Conservation (phyloP, 176 grass and related monocot genomes). For the Pontederia paniculata region DNA sequence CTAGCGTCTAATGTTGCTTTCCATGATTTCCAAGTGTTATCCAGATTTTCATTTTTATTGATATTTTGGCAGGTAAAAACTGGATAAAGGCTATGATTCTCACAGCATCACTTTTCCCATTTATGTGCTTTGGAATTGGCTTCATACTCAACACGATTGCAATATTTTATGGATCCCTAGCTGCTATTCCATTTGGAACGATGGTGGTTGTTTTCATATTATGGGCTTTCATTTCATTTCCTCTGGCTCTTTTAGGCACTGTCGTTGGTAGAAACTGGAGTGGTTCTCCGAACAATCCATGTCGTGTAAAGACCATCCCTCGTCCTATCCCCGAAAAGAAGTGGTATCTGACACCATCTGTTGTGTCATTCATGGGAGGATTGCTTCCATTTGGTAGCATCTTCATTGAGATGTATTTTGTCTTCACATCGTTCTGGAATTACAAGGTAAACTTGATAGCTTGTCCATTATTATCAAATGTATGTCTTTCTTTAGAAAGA, state of each 20-base stretch:
- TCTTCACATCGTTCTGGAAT: constrained; percentile 97
- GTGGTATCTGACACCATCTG: constrained; percentile 77
- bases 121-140: constrained; percentile 84
- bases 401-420: constrained; percentile 98
- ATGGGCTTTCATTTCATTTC: constrained; percentile 96
- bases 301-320: constrained; percentile 85
- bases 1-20: constrained; percentile 8
- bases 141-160: constrained; percentile 73
- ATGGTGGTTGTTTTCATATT: constrained; percentile 79
- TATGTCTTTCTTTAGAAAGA: not conserved
- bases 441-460: constrained; percentile 61
- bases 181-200: constrained; percentile 85
- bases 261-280: constrained; percentile 88
- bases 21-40: not conserved
- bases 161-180: constrained; percentile 85
- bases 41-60: constrained; percentile 16
- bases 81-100: constrained; percentile 92
- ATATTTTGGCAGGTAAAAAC: constrained; percentile 55
- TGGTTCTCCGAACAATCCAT: constrained; percentile 77
- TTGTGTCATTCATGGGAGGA: constrained; percentile 76
- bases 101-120: constrained; percentile 73
- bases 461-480: not conserved
- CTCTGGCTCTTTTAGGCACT: constrained; percentile 66
- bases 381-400: constrained; percentile 86
- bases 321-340: constrained; percentile 89